These are phyloP conservation scores for Trichoderma hamatum DNA, from an alignment of 2,329 filamentous ascomycete species.

Conservation along the genomic window DNA sequence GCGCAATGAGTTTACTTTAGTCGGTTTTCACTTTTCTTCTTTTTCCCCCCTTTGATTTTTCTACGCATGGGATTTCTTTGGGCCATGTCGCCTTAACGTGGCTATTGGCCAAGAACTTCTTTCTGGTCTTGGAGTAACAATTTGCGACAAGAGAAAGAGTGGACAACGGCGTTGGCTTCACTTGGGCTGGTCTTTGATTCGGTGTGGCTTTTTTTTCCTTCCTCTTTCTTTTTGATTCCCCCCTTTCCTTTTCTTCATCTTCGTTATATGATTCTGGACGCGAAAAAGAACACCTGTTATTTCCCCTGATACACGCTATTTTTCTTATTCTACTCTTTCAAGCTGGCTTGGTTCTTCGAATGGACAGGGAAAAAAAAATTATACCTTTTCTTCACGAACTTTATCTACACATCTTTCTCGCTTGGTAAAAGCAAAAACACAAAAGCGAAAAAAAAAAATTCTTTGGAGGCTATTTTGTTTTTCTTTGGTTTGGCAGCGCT, in stretches of 20 bases:
- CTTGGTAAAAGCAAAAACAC: background rate
- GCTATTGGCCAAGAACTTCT: slow-evolving; percentile 9
- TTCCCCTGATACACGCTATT: background rate
- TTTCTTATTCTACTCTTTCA: background rate
- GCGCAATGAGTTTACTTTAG: slow-evolving; percentile 1
- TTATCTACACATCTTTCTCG: background rate
- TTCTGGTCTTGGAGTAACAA: slow-evolving; percentile 9
- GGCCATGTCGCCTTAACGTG: slow-evolving; percentile 5
- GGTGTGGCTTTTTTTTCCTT: background rate
- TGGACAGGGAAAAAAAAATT: background rate
- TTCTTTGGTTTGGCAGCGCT: background rate
- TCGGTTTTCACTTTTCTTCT: background rate
- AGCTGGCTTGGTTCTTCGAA: background rate
- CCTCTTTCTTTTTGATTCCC: slow-evolving; percentile 13
- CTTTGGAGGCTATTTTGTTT: background rate
- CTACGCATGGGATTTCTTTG: slow-evolving; percentile 9
- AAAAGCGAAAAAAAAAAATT: background rate
- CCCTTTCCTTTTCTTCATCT: background rate
- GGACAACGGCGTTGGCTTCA: slow-evolving; percentile 22
- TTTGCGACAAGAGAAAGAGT: slow-evolving; percentile 11
- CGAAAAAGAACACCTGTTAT: background rate
- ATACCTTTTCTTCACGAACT: background rate
- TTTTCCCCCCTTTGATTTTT: background rate
- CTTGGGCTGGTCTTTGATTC: slow-evolving; percentile 7
- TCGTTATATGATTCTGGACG: background rate